A percentile compares a stretch with the other conserved stretches of the same genome.
Evolutionary conservation across 495 filamentous ascomycete genomes (phyloP).

Genomic region (Aspergillus indologenus): DNA sequence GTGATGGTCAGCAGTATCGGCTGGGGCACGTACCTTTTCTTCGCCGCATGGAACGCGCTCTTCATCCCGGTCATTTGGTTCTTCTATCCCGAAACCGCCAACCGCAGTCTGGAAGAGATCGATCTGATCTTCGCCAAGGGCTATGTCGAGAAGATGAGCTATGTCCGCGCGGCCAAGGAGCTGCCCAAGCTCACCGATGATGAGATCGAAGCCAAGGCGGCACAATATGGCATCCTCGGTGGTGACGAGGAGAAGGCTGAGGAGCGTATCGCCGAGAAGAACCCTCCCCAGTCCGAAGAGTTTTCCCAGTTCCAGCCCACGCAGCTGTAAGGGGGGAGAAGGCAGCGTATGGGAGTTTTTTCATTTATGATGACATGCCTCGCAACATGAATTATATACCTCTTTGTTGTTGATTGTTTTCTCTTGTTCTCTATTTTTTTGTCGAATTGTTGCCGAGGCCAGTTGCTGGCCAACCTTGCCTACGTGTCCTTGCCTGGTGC

Average conservation of each 20-base stretch:
- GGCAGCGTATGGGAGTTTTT: neutral
- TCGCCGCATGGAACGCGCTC: conserved; percentile 58
- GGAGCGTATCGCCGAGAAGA: conserved; percentile 8
- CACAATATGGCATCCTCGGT: conserved; percentile 52
- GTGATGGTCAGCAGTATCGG: conserved; percentile 60
- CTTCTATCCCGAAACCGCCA: conserved; percentile 63
- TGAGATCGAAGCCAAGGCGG: conserved; percentile 56
- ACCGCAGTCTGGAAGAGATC: conserved; percentile 65
- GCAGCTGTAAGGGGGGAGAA: conserved; percentile 6
- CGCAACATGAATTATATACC: conserved; percentile 1
- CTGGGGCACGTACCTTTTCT: conserved; percentile 73
- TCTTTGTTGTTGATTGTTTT: neutral
- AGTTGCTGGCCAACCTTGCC: conserved; percentile 5
- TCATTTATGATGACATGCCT: conserved; percentile 1
- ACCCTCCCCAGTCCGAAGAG: conserved; percentile 3
- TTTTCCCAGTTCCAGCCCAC: conserved; percentile 3
- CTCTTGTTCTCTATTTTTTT: too few relatives aligned
- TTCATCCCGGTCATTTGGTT: conserved; percentile 68
- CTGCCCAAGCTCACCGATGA: conserved; percentile 57
- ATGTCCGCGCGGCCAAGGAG: conserved; percentile 63
- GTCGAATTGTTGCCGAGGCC: neutral
- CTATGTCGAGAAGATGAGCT: conserved; percentile 61
- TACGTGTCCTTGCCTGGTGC: neutral
- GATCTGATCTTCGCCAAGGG: conserved; percentile 73
- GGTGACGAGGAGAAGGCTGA: conserved; percentile 13